phyloP scores from a whole-genome alignment of 2,329 filamentous ascomycete species.

The Amesomyces nigricolor region DNA sequence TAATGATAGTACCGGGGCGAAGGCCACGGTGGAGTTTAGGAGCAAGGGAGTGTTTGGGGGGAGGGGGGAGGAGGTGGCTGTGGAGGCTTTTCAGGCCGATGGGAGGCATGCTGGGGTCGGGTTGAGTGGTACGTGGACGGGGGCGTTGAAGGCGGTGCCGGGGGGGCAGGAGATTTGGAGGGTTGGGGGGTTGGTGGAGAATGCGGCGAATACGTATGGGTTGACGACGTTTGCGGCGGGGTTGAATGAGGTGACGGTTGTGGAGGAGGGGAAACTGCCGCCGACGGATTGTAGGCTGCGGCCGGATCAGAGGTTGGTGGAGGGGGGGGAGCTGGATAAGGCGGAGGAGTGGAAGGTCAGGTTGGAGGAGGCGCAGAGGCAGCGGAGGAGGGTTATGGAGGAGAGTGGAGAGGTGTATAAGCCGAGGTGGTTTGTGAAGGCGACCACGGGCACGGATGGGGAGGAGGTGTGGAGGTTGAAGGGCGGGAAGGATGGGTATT shows the following conservation, averaged over 20 bases:
- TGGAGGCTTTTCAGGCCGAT: constrained; percentile 63
- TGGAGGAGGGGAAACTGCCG: constrained; percentile 71
- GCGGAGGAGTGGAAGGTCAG: constrained; percentile 78
- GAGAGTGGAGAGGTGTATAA: constrained; percentile 64
- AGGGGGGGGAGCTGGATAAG: constrained; percentile 73
- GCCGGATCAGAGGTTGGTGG: constrained; percentile 80
- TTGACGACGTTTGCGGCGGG: constrained; percentile 79
- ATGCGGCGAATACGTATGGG: constrained; percentile 76
- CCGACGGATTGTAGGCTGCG: constrained; percentile 77
- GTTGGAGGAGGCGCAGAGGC: constrained; percentile 81
- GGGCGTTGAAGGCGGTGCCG: constrained; percentile 48
- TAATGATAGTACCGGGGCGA: constrained; percentile 78
- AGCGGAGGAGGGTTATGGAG: constrained; percentile 69
- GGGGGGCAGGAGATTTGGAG: constrained; percentile 72
- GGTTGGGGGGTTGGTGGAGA: constrained; percentile 70
- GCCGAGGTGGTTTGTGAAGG: constrained; percentile 79
- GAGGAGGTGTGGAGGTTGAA: constrained; percentile 73
- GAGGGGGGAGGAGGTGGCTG: constrained; percentile 79
- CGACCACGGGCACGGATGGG: constrained; percentile 51
- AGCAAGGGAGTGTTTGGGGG: constrained; percentile 96
- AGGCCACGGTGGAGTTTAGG: constrained; percentile 85
- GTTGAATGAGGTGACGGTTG: constrained; percentile 78
- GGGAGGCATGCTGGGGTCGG: constrained; percentile 62
- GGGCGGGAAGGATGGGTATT: constrained; percentile 81
- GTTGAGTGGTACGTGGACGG: constrained; percentile 80